These are phyloP conservation scores for Lachnellula suecica DNA, from an alignment of 2,329 filamentous ascomycete genomes.

Conservation along the genomic window DNA sequence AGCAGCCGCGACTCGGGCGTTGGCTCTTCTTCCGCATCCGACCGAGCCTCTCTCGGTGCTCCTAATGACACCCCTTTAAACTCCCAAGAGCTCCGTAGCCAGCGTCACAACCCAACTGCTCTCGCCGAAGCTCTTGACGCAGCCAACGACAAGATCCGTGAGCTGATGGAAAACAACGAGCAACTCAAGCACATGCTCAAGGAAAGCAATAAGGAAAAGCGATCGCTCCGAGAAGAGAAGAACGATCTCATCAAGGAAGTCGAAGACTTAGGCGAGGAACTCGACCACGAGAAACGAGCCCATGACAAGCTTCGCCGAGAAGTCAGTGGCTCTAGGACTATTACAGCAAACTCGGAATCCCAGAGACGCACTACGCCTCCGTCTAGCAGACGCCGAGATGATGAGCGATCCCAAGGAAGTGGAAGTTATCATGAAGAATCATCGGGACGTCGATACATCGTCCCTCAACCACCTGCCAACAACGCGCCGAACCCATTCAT, in stretches of 20 bases:
- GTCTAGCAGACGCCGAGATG: neutral
- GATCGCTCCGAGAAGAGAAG: constrained; percentile 21
- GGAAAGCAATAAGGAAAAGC: constrained; percentile 26
- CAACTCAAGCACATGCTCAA: constrained; percentile 15
- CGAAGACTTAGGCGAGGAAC: constrained; percentile 8
- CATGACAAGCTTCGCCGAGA: constrained; percentile 7
- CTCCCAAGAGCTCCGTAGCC: constrained; percentile 16
- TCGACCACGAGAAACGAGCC: constrained; percentile 8
- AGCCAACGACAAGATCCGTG: constrained; percentile 21
- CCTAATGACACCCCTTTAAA: constrained; percentile 15
- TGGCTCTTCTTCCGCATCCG: constrained; percentile 21
- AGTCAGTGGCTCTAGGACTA: neutral
- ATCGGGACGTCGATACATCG: constrained; percentile 8
- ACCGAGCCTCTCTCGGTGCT: constrained; percentile 26
- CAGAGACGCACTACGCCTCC: constrained; percentile 7
- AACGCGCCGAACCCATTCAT: constrained; percentile 23
- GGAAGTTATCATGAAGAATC: neutral
- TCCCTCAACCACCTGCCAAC: constrained; percentile 17
- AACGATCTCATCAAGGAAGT: constrained; percentile 4
- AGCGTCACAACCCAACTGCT: constrained; percentile 20
- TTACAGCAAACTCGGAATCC: constrained; percentile 2
- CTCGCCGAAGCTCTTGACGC: constrained; percentile 26
- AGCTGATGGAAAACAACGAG: constrained; percentile 10
- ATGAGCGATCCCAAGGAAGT: neutral
- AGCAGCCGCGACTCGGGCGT: constrained; percentile 26